Evolutionary conservation across 176 grass and related monocot species (phyloP).

Genomic region (Ensete ventricosum): DNA sequence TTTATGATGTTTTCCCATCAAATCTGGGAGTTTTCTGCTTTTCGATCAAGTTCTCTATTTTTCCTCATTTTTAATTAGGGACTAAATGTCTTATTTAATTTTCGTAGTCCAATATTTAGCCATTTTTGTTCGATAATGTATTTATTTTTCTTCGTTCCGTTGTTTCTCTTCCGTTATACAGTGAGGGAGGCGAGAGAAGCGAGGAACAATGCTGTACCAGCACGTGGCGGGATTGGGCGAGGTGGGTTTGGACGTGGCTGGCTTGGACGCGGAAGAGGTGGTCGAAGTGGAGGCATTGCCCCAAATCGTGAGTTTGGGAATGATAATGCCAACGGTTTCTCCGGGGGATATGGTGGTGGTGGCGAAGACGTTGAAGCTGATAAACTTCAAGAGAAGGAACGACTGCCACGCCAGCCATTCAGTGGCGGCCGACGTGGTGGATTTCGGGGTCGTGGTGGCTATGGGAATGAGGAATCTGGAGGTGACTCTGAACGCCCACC

Average conservation of each 20-base stretch:
- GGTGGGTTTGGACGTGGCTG: slow-evolving; percentile 28
- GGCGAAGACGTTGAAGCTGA: not conserved
- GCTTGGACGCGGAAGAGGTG: not conserved
- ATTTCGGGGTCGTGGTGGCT: not conserved
- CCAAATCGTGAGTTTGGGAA: slow-evolving; percentile 2
- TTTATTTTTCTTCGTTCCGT: no score
- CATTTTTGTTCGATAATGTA: no score
- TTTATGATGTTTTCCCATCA: not conserved
- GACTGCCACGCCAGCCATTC: not conserved
- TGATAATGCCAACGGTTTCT: not conserved
- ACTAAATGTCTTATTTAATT: not conserved
- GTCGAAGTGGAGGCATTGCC: not conserved
- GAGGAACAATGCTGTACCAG: slow-evolving; percentile 38
- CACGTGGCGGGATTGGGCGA: slow-evolving; percentile 34
- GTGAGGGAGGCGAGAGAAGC: slow-evolving; percentile 54
- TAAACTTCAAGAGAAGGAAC: not conserved
- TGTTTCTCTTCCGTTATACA: slow-evolving; percentile 18
- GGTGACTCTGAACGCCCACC: not conserved
- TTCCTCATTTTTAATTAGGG: not conserved
- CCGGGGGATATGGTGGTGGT: not conserved
- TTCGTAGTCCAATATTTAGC: no score
- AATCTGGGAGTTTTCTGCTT: not conserved
- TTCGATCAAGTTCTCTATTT: slow-evolving; percentile 7
- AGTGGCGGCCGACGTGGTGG: not conserved
- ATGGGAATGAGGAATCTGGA: not conserved